phyloP scores from a whole-genome alignment of 2,329 filamentous ascomycete genomes.

The Aspergillus aculeatus region DNA sequence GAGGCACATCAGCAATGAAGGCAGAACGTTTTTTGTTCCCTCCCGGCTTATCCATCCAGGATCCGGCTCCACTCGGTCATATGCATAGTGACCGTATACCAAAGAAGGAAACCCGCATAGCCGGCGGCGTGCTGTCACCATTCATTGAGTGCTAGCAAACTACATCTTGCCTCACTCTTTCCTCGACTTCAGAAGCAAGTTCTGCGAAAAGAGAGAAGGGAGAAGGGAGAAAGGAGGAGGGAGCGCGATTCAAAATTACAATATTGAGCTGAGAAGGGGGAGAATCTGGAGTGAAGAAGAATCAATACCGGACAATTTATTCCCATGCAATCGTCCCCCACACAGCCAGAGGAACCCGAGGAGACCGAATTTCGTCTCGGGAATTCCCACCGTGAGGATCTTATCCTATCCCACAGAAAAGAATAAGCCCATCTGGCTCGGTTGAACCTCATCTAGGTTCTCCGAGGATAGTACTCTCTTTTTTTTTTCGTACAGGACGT shows the following conservation, averaged over 20 bases:
- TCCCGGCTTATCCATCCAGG: not conserved
- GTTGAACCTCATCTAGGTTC: not conserved
- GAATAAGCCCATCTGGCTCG: conserved; percentile 2
- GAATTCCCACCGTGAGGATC: conserved; percentile 9
- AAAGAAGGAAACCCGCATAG: conserved; percentile 2
- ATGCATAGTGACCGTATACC: not conserved
- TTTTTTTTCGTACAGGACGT: not conserved
- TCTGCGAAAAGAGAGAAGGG: not conserved
- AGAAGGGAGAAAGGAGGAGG: not conserved
- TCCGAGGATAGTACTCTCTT: not conserved
- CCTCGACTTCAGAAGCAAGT: not conserved
- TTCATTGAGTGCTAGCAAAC: not conserved
- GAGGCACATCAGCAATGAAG: not conserved
- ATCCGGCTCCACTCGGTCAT: not conserved
- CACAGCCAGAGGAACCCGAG: not conserved
- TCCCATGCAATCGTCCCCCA: not conserved
- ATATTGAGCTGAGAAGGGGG: not conserved
- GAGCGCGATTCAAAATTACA: not conserved
- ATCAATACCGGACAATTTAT: not conserved
- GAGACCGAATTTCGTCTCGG: not conserved
- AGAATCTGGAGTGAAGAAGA: not conserved
- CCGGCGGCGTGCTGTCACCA: not conserved
- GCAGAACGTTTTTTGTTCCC: not conserved
- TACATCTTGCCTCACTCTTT: not conserved
- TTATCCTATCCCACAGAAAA: not conserved